Percentiles rank a stretch among this genome's conserved stretches.
Evolutionary conservation across 2,329 filamentous ascomycete genomes (phyloP).

Genomic region (Nemania diffusa): DNA sequence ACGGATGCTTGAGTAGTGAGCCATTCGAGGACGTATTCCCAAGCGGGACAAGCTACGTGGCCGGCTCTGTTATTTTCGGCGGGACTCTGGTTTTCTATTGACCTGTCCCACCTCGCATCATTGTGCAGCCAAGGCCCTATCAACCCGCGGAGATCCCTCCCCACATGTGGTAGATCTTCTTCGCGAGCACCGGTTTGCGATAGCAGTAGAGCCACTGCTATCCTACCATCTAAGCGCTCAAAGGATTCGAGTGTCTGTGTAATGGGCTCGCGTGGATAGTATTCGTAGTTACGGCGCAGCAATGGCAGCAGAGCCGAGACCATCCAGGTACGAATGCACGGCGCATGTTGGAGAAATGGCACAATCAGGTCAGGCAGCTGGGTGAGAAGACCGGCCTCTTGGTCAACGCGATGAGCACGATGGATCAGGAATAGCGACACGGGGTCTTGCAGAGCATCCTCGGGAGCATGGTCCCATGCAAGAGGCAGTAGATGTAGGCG

Average conservation of each 20-base stretch:
- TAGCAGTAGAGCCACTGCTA: conserved; percentile 71
- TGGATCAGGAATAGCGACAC: conserved; percentile 73
- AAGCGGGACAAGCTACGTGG: conserved; percentile 64
- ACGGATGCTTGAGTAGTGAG: conserved; percentile 67
- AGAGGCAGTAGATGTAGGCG: conserved; percentile 73
- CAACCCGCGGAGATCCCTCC: conserved; percentile 73
- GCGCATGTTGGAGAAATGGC: conserved; percentile 72
- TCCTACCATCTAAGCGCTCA: conserved; percentile 66
- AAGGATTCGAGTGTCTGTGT: conserved; percentile 70
- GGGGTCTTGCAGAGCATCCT: conserved; percentile 62
- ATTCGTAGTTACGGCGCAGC: conserved; percentile 74
- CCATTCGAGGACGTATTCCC: conserved; percentile 77
- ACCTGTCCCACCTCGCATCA: conserved; percentile 65
- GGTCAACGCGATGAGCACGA: conserved; percentile 74
- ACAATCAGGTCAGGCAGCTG: conserved; percentile 73
- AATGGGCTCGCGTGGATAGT: conserved; percentile 65
- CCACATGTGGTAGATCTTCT: conserved; percentile 57
- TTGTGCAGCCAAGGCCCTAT: conserved; percentile 80
- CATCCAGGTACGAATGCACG: conserved; percentile 73
- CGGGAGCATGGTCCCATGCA: conserved; percentile 58
- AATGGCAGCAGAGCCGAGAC: conserved; percentile 76
- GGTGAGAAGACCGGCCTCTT: conserved; percentile 76
- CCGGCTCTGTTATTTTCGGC: conserved; percentile 43
- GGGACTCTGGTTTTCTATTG: conserved; percentile 38
- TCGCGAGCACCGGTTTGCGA: conserved; percentile 61